Conservation (phyloP, 2,329 filamentous ascomycete species). For the Fusarium mexicanum region DNA sequence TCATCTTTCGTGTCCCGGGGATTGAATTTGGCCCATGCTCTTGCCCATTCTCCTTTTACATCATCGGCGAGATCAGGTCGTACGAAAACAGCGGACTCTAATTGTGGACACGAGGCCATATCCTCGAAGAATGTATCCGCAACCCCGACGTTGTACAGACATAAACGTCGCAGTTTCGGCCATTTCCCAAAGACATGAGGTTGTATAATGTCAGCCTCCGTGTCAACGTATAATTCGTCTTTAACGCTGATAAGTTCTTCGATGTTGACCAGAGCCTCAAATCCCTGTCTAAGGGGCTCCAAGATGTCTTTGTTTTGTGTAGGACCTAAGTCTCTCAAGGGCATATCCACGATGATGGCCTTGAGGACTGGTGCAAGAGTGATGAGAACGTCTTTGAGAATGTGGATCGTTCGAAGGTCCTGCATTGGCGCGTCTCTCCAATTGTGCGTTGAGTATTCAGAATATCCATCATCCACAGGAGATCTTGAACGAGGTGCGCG, state of each 20-base stretch:
- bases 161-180: constrained; percentile 35
- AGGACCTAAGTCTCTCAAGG: constrained; percentile 16
- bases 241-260: constrained; percentile 39
- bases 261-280: constrained; percentile 32
- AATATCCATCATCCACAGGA: neutral
- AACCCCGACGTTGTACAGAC: constrained; percentile 12
- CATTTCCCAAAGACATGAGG: constrained; percentile 28
- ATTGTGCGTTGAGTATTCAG: neutral
- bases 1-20: fast-evolving
- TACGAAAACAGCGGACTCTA: constrained; percentile 19
- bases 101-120: neutral
- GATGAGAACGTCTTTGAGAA: constrained; percentile 4
- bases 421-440: neutral
- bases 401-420: neutral
- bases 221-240: constrained; percentile 30
- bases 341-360: constrained; percentile 35
- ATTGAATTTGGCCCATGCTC: neutral
- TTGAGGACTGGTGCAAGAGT: constrained; percentile 21
- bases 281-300: constrained; percentile 15
- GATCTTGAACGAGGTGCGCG: neutral
- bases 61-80: neutral
- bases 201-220: neutral
- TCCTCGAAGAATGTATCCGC: neutral
- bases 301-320: neutral
- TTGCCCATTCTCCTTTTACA: neutral